Evolutionary conservation across 1,139 yeast species (phyloP).

Genomic region (Zygosaccharomyces sapae): DNA sequence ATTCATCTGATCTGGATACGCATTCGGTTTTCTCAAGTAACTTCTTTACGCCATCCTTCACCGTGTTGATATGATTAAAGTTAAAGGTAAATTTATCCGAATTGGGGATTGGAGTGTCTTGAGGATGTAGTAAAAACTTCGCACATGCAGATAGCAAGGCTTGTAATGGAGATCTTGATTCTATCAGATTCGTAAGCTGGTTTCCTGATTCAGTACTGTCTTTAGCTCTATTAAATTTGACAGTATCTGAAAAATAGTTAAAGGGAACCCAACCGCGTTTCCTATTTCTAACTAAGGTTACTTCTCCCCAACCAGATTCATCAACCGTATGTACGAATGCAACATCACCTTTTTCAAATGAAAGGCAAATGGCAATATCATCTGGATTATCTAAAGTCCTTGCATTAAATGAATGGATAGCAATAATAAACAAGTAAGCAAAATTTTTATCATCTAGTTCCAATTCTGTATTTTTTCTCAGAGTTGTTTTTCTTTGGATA

Average conservation of each 20-base stretch:
- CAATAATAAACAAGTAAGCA: constrained; percentile 41
- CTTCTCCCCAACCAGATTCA: constrained; percentile 98
- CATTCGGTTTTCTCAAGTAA: constrained; percentile 77
- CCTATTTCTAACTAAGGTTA: constrained; percentile 65
- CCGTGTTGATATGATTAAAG: constrained; percentile 45
- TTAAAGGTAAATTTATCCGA: constrained; percentile 27
- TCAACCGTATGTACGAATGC: constrained; percentile 88
- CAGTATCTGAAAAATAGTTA: constrained; percentile 78
- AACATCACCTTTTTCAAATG: constrained; percentile 73
- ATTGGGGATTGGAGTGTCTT: constrained; percentile 40
- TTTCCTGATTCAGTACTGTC: constrained; percentile 5
- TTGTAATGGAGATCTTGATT: constrained; percentile 48
- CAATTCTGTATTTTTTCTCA: constrained; percentile 20
- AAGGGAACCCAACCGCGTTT: constrained; percentile 96
- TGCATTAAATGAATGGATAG: constrained; percentile 78
- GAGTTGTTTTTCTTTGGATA: constrained; percentile 14
- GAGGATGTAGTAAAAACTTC: constrained; percentile 67
- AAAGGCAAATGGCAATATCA: constrained; percentile 74
- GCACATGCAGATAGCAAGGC: constrained; percentile 72
- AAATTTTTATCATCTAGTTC: constrained; percentile 29
- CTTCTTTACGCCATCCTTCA: constrained; percentile 80
- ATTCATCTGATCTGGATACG: constrained; percentile 74
- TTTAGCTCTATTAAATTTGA: constrained; percentile 29
- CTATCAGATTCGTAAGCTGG: constrained; percentile 37
- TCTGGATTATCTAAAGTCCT: constrained; percentile 57